These are phyloP conservation scores for Trypanosoma theileri DNA, from an alignment of 208 protist genomes.

Conservation along the genomic window DNA sequence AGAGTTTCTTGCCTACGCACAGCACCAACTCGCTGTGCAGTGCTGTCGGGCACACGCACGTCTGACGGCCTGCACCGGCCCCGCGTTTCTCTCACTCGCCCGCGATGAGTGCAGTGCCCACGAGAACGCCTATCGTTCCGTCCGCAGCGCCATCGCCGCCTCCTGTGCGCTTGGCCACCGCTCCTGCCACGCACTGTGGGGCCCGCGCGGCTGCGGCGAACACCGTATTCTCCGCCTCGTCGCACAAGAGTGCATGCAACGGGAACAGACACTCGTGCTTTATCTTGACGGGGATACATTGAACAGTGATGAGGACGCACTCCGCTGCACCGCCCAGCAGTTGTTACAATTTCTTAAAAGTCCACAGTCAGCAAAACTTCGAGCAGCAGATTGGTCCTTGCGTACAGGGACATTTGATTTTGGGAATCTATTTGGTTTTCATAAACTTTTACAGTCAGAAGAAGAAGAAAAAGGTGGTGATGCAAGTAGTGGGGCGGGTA, in stretches of 20 bases:
- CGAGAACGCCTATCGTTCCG: slow-evolving; percentile 54
- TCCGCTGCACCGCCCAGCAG: slow-evolving; percentile 66
- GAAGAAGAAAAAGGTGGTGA: slow-evolving; percentile 5
- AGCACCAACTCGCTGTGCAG: slow-evolving; percentile 33
- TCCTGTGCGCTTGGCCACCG: slow-evolving; percentile 72
- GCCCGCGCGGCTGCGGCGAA: slow-evolving; percentile 67
- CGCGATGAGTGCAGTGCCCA: slow-evolving; percentile 34
- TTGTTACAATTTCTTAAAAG: slow-evolving; percentile 61
- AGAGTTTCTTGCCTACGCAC: slow-evolving; percentile 37
- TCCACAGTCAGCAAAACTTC: slow-evolving; percentile 48
- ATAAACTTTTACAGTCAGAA: slow-evolving; percentile 29
- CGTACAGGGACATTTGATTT: slow-evolving; percentile 73
- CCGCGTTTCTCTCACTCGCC: slow-evolving; percentile 34
- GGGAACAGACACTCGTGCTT: slow-evolving; percentile 54
- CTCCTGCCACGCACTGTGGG: slow-evolving; percentile 78
- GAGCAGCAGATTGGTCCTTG: slow-evolving; percentile 51
- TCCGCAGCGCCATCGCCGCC: slow-evolving; percentile 69
- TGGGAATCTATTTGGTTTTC: slow-evolving; percentile 74
- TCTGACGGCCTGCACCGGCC: slow-evolving; percentile 22
- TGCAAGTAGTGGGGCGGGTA: background rate
- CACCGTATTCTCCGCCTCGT: slow-evolving; percentile 71
- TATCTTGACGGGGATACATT: slow-evolving; percentile 67
- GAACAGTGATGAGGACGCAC: slow-evolving; percentile 60
- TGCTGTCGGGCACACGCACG: slow-evolving; percentile 37
- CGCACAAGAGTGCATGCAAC: slow-evolving; percentile 51